Base-by-base conservation (phyloP, 768 basidiomycete species). In the Royoungia palumana region DNA sequence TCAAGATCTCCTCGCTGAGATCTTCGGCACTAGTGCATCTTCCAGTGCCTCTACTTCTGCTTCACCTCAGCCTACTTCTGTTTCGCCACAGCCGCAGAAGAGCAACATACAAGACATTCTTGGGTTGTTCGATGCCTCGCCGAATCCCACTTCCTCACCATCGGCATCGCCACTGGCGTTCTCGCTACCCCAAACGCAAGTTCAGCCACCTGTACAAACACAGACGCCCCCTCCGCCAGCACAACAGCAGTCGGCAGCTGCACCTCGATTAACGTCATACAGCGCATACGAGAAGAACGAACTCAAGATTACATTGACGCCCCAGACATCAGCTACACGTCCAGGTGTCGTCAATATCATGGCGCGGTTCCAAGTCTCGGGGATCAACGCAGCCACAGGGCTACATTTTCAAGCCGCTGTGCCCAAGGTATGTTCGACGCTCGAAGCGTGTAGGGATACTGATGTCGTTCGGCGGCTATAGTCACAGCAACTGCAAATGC, bases 401-500 rank as follows among this genome's bases (percentile, higher is more conserved):
- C 71, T 99, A 40, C 93, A 85, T 61, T 97, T 99, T 75, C 96
- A 98, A 66, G 96, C 94, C 35, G 96, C 95, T 8, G 95, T 99
- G 8, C 95, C 95, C 4, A 95, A 92, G 79, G 94, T 92, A 51
- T 50, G 66, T 46, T 17, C 20, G 7, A 11, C 28, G 24, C 11
- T 16, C 21, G 16, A 30, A 16, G 11, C 22, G 19, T 25, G n/a
- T 5, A 13, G 30, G 20, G 20, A 22, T 24, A 22, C 28, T 57
- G 28, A 54, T 7, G 3, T 12, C 22, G 14, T 35, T n/a, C 6
- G 39, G 38, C 48, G 48, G 21, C 10, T 3, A 3, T 61, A 98
- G 92, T 89, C 94, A 0, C 94, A 96, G 70, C 94, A 96, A 65
- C 68, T 99, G 47, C 94, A 97, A 67, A 99, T 99, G 95, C 76